These are phyloP conservation scores for Mycosarcoma mackinlayi DNA, from an alignment of 1,284 basidiomycete genomes.

Conservation along the genomic window DNA sequence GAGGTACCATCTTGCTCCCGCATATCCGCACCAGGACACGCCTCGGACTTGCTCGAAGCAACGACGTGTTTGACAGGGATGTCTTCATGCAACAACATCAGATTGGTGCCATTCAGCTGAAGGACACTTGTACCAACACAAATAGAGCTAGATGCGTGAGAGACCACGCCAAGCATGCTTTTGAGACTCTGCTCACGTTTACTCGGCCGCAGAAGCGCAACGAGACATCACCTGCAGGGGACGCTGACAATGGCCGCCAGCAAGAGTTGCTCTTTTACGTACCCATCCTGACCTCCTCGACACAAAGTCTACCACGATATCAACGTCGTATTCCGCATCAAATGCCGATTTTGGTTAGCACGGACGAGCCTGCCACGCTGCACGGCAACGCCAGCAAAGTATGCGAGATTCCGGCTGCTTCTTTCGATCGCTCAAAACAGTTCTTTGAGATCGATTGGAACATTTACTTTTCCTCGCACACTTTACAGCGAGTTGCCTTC, in stretches of 20 bases:
- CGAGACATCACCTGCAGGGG: background rate
- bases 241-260: background rate
- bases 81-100: no score
- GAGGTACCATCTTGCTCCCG: constrained; percentile 11
- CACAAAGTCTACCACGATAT: background rate
- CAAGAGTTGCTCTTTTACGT: constrained; percentile 7
- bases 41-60: constrained; percentile 12
- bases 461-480: constrained; percentile 13
- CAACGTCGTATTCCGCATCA: constrained; percentile 11
- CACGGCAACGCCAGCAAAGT: constrained; percentile 9
- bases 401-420: constrained; percentile 12
- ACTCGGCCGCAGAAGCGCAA: background rate
- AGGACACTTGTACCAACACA: background rate
- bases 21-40: constrained; percentile 16
- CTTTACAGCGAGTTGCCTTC: constrained; percentile 1
- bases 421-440: constrained; percentile 2
- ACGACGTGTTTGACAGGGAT: constrained; percentile 8
- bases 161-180: constrained; percentile 6
- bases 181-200: constrained; percentile 26
- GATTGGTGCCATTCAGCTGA: background rate
- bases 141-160: background rate
- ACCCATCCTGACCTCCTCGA: constrained; percentile 3
- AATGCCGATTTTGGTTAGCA: background rate
- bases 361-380: background rate
- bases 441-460: constrained; percentile 24